Percentiles rank a stretch among this genome's conserved stretches.
These are phyloP conservation scores for Ophiosphaerella korrae DNA, from an alignment of 2,329 filamentous ascomycete genomes.

Conservation along the genomic window DNA sequence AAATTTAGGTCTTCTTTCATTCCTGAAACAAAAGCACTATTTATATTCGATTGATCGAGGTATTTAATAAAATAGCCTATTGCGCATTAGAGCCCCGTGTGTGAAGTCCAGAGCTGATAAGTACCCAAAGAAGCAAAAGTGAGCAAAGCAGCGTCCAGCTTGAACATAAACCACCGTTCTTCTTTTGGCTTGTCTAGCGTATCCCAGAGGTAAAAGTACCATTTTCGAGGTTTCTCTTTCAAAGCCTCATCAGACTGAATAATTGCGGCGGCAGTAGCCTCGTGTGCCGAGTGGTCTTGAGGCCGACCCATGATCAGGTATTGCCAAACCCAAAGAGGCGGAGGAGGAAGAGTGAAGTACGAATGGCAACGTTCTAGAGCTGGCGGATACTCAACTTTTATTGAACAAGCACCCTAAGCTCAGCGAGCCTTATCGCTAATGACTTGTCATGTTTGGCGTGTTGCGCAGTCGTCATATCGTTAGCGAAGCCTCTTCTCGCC, in stretches of 20 bases:
- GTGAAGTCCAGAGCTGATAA: neutral
- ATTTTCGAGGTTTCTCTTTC: conserved; percentile 40
- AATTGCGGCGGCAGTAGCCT: neutral
- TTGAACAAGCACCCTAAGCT: conserved; percentile 1
- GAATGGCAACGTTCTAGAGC: neutral
- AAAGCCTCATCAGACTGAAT: conserved; percentile 7
- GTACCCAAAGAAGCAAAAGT: conserved; percentile 54
- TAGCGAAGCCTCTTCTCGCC: neutral
- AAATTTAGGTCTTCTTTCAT: conserved; percentile 60
- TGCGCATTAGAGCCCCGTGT: neutral
- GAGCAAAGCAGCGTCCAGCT: conserved; percentile 55
- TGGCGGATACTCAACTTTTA: neutral
- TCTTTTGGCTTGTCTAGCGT: conserved; percentile 58
- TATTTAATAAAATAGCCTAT: conserved; percentile 59
- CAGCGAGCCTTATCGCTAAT: neutral
- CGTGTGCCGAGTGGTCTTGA: neutral
- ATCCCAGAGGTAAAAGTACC: conserved; percentile 60
- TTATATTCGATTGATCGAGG: conserved; percentile 52
- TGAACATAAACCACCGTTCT: conserved; percentile 56
- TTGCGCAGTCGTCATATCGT: neutral
- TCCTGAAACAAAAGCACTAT: conserved; percentile 37
- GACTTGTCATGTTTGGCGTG: too few relatives aligned
- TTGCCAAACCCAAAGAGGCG: too few relatives aligned
- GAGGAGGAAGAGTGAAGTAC: too few relatives aligned
- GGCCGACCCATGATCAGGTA: conserved; percentile 2